Base-by-base conservation (phyloP, 2,329 filamentous ascomycete genomes). In the Thermothelomyces thermophilus region DNA sequence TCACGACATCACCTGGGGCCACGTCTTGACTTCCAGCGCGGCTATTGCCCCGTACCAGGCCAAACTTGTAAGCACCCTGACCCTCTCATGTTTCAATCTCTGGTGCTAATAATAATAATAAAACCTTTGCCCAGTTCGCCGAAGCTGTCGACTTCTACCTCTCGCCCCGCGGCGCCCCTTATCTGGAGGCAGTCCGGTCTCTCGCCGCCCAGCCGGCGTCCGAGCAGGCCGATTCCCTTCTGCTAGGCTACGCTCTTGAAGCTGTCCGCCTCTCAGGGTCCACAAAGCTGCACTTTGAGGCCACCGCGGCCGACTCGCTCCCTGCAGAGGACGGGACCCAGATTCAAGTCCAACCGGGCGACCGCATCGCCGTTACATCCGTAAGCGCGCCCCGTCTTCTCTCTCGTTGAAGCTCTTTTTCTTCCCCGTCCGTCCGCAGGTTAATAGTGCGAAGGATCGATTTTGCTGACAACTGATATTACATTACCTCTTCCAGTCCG, bases 81-180 rank as follows among this genome's bases (percentile, higher is more conserved):
- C 14, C 9, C 31, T 11, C n/a, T 1, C 4, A 1, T 11, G 10
- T 7, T n/a, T 8, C 5, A 4, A 4, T 30, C 2, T 17, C 5
- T 14, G 41, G 33, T 2, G 6, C 42, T 39, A 68, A 48, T 19
- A 1, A 6, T 10, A 10, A 2, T 31, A 3, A 9, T 31, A 31
- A 31, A 9, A 14, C 30, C 14, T 3, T 1, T 7, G 4, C 1
- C 9, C 53, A 82, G 74, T 88, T 90, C 62, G 80, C 83, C 1
- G 83, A 87, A 68, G 74, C 84, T 2, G 71, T 89, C 16, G 85
- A 90, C 62, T 89, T 79, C 68, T 90, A 86, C 62, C 73, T 90
- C 5, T 76, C 78, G 0, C 69, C 75, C 2, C 67, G 76, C 28
- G 77, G 80, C 57, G 66, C 71, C 48, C 57, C 69, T 11, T 72